Evolutionary conservation across 2,329 filamentous ascomycete species (phyloP).

Genomic region (Venturia asperata): DNA sequence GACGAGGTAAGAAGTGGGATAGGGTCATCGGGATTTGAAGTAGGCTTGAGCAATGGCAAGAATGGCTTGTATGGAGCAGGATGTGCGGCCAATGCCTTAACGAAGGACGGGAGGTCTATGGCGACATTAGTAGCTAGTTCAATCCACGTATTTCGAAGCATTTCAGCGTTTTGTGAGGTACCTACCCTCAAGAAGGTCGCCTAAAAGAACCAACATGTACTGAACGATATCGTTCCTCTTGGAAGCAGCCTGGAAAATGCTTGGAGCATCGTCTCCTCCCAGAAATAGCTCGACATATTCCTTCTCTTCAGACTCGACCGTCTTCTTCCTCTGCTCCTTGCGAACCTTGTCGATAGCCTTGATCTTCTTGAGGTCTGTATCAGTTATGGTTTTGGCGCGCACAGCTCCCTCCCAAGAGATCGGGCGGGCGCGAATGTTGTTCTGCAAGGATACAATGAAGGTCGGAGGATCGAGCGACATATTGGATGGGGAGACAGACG

Average conservation of each 20-base stretch:
- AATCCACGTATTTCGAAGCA: background rate
- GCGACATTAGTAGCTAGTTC: constrained; percentile 23
- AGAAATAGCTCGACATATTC: constrained; percentile 77
- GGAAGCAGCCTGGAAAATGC: constrained; percentile 76
- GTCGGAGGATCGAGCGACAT: constrained; percentile 93
- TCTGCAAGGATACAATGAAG: constrained; percentile 82
- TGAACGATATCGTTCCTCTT: constrained; percentile 88
- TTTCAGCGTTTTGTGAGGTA: background rate
- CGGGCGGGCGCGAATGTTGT: constrained; percentile 91
- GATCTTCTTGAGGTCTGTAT: constrained; percentile 90
- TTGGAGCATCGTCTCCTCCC: constrained; percentile 55
- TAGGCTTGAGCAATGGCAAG: constrained; percentile 74
- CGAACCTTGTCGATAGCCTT: constrained; percentile 94
- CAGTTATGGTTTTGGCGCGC: constrained; percentile 85
- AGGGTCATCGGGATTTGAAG: constrained; percentile 74
- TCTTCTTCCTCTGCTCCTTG: constrained; percentile 80
- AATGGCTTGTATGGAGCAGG: constrained; percentile 68
- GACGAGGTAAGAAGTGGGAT: constrained; percentile 86
- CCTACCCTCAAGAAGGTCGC: constrained; percentile 78
- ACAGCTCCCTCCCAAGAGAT: constrained; percentile 98
- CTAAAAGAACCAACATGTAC: constrained; percentile 84
- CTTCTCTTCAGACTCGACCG: constrained; percentile 69
- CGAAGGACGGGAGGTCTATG: constrained; percentile 70
- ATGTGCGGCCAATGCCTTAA: constrained; percentile 67
- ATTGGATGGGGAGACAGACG: constrained; percentile 19